Evolutionary conservation across 176 grass and related monocot species (phyloP).

Genomic region (Ampelocalamus luodianensis): DNA sequence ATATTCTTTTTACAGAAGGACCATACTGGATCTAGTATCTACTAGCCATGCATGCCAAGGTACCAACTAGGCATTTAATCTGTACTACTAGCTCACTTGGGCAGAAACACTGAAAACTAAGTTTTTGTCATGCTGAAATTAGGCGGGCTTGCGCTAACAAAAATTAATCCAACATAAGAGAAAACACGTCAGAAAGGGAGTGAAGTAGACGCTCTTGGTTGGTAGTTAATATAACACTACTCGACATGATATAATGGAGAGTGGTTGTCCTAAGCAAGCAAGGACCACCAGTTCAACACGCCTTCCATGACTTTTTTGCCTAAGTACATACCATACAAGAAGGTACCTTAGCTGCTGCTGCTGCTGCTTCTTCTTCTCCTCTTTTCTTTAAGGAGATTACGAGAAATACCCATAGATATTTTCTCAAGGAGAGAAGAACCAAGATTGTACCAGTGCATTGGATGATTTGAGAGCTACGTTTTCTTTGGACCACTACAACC

Average conservation of each 20-base stretch:
- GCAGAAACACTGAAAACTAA: not conserved
- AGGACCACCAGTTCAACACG: not conserved
- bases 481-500: not conserved
- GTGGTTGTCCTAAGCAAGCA: conserved; percentile 27
- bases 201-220: conserved; percentile 8
- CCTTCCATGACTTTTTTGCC: conserved; percentile 7
- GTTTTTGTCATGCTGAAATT: not conserved
- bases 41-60: not conserved
- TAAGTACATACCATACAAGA: conserved; percentile 14
- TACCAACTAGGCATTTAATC: not conserved
- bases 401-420: not conserved
- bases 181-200: not conserved
- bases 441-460: not conserved
- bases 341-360: not conserved
- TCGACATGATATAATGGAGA: not conserved
- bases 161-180: not conserved
- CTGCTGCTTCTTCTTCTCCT: too few species aligned
- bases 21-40: not conserved
- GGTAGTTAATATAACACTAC: not conserved
- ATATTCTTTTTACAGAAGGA: not conserved
- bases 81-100: not conserved
- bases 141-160: not conserved
- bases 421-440: not conserved
- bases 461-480: not conserved
- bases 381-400: not conserved